Conservation (phyloP, 768 basidiomycete species). For the Suillus bovinus region DNA sequence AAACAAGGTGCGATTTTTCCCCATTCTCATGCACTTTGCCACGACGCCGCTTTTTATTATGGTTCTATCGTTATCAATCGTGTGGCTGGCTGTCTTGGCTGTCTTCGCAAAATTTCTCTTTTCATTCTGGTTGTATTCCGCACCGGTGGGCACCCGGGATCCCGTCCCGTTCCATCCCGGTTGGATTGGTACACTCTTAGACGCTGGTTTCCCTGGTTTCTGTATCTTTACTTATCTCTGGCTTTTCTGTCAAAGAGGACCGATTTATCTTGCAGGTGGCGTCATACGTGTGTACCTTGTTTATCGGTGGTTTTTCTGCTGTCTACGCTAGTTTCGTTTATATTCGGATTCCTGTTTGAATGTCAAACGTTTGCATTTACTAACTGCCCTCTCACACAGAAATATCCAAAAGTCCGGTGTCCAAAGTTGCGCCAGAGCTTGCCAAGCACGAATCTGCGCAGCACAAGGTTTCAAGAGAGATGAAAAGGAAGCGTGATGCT, state of each 20-base stretch:
- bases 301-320: not conserved
- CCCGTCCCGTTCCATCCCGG: not conserved
- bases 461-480: slow-evolving; percentile 88
- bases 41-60: slow-evolving; percentile 1
- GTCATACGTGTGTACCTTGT: not conserved
- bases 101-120: not conserved
- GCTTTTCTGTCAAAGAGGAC: not conserved
- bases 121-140: no score
- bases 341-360: not conserved
- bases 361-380: not conserved
- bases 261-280: not conserved
- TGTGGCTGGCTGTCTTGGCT: not conserved
- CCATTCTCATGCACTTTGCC: slow-evolving; percentile 6
- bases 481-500: slow-evolving; percentile 90
- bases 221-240: not conserved
- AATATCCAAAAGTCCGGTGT: slow-evolving; percentile 92
- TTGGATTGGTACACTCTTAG: no score
- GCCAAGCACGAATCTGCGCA: slow-evolving; percentile 92
- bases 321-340: not conserved
- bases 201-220: not conserved
- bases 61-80: slow-evolving; percentile 11
- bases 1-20: slow-evolving; percentile 68
- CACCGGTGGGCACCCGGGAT: slow-evolving; percentile 3
- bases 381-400: slow-evolving; percentile 47
- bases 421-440: slow-evolving; percentile 84